phyloP scores from a whole-genome alignment of 108 stramenopile species.

The Skeletonema costatum region DNA sequence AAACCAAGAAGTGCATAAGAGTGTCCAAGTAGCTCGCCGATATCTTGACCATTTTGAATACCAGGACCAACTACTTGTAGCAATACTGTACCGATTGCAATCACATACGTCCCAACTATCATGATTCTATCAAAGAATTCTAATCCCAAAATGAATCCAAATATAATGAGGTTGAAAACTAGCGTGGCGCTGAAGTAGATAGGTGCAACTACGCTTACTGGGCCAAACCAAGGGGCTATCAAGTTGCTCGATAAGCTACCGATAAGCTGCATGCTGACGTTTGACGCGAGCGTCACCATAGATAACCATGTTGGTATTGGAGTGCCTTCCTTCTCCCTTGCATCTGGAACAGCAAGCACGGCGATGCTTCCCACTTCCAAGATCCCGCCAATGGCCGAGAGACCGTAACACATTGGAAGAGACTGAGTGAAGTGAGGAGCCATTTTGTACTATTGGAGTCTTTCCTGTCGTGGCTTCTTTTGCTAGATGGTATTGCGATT shows the following conservation, averaged over 20 bases:
- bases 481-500: no score
- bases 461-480: no score
- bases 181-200: slow-evolving; percentile 27
- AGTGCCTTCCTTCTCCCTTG: slow-evolving; percentile 23
- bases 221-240: slow-evolving; percentile 52
- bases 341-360: slow-evolving; percentile 34
- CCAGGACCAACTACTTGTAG: slow-evolving; percentile 47
- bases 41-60: slow-evolving; percentile 23
- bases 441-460: neutral
- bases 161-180: slow-evolving; percentile 40
- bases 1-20: slow-evolving; percentile 38
- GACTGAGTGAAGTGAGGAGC: slow-evolving; percentile 21
- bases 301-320: neutral
- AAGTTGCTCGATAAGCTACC: slow-evolving; percentile 20
- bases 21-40: slow-evolving; percentile 24
- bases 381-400: slow-evolving; percentile 39
- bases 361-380: slow-evolving; percentile 44
- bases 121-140: slow-evolving; percentile 35
- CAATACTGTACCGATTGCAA: slow-evolving; percentile 37
- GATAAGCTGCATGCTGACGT: slow-evolving; percentile 30
- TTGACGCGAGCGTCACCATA: slow-evolving; percentile 18
- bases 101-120: slow-evolving; percentile 46
- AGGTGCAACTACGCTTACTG: slow-evolving; percentile 38
- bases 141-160: slow-evolving; percentile 29
- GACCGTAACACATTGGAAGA: slow-evolving; percentile 18